Evolutionary conservation across 768 basidiomycete genomes (phyloP).

Genomic region (Termitomyces sp.): DNA sequence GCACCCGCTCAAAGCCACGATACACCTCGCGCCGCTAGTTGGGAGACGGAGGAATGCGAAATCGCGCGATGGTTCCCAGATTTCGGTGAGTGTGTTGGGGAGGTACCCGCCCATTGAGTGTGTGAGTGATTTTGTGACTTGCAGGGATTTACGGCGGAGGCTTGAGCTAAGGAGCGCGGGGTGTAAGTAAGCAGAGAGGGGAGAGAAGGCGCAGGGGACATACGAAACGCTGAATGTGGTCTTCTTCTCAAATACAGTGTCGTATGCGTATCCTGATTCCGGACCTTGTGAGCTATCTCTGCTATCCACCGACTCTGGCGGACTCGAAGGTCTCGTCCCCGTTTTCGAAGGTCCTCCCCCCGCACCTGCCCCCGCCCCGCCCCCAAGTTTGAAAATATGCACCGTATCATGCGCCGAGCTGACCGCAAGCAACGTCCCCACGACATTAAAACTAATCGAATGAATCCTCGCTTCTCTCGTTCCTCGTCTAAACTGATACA

Average conservation of each 20-base stretch:
- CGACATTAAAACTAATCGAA: constrained; percentile 76
- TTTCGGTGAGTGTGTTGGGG: constrained; percentile 86
- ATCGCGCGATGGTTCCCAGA: constrained; percentile 96
- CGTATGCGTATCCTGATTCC: constrained; percentile 81
- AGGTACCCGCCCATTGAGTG: constrained; percentile 82
- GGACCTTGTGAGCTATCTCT: constrained; percentile 53
- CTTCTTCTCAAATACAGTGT: constrained; percentile 79
- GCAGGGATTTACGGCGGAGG: constrained; percentile 67
- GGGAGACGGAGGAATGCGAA: constrained; percentile 90
- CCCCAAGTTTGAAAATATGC: constrained; percentile 88
- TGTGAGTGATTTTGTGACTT: constrained; percentile 71
- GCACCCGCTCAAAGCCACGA: constrained; percentile 87
- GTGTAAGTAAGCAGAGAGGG: neutral
- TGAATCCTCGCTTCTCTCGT: constrained; percentile 85
- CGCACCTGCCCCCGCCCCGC: neutral
- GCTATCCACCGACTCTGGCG: constrained; percentile 46
- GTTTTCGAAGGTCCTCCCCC: too few species aligned
- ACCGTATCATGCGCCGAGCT: constrained; percentile 93
- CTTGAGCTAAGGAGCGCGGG: constrained; percentile 34
- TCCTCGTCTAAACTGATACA: constrained; percentile 94
- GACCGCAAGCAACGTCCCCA: constrained; percentile 82
- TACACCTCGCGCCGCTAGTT: constrained; percentile 70
- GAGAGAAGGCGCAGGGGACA: constrained; percentile 16
- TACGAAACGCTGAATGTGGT: constrained; percentile 53
- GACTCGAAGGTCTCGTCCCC: constrained; percentile 37